phyloP scores from a whole-genome alignment of 495 filamentous ascomycete genomes.

The Hypoxylon intermedium region DNA sequence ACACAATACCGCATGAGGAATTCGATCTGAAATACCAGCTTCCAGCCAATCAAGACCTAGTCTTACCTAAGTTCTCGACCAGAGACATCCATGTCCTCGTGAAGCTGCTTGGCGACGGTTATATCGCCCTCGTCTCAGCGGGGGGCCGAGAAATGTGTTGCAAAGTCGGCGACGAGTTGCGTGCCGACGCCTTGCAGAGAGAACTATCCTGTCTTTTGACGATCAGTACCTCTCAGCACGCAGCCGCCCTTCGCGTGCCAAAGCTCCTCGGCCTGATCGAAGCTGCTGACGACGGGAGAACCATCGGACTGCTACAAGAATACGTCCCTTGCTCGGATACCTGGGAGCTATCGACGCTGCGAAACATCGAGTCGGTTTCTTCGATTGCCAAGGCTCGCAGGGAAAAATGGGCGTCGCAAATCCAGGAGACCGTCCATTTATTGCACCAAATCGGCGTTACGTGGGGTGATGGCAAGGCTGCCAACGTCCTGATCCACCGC shows the following conservation, averaged over 20 bases:
- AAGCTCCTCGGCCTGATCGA: conserved; percentile 18
- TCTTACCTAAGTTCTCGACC: conserved; percentile 12
- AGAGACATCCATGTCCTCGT: conserved; percentile 8
- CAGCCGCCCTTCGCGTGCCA: conserved; percentile 8
- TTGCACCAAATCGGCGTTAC: conserved; percentile 48
- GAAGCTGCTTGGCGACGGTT: conserved; percentile 22
- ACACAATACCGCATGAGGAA: background rate
- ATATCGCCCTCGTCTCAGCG: conserved; percentile 12
- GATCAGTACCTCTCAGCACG: conserved; percentile 3
- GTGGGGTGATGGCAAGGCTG: conserved; percentile 58
- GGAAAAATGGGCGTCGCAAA: conserved; percentile 16
- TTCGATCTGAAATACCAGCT: background rate
- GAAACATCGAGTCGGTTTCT: conserved; percentile 11
- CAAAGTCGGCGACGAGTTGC: conserved; percentile 14
- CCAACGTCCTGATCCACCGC: conserved; percentile 55
- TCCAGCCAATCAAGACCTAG: conserved; percentile 1
- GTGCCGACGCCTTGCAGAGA: conserved; percentile 9
- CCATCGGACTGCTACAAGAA: conserved; percentile 10
- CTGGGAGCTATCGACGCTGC: conserved; percentile 12
- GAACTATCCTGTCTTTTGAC: conserved; percentile 15
- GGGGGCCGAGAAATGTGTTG: conserved; percentile 16
- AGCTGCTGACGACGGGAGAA: background rate
- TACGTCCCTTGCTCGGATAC: conserved; percentile 11
- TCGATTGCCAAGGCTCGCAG: conserved; percentile 16
- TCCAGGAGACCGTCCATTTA: conserved; percentile 25